A percentile compares a stretch with the other conserved stretches of the same genome.
phyloP scores from a whole-genome alignment of 768 basidiomycete genomes.

The Mycena crocata region DNA sequence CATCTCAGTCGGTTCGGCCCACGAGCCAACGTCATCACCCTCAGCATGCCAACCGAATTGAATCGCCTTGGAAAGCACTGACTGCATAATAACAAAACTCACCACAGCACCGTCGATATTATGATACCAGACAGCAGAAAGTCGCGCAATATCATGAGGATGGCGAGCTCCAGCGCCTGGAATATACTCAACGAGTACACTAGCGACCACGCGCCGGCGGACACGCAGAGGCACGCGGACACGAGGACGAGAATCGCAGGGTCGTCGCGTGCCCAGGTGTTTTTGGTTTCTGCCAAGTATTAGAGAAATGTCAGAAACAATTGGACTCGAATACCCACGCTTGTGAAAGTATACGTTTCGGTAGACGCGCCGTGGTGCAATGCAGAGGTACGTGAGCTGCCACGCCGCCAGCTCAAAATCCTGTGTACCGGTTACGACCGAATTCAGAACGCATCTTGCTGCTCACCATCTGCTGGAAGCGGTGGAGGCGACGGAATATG shows the following conservation, averaged over 20 bases:
- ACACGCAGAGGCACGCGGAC: constrained; percentile 78
- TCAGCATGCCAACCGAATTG: too few relatives aligned
- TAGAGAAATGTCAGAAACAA: background rate
- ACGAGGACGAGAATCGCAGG: constrained; percentile 94
- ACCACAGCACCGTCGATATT: constrained; percentile 85
- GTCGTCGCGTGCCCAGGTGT: constrained; percentile 98
- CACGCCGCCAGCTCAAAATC: constrained; percentile 97
- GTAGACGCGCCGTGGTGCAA: constrained; percentile 95
- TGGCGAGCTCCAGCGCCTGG: constrained; percentile 70
- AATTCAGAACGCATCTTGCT: background rate
- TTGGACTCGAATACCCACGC: constrained; percentile 64
- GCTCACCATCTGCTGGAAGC: constrained; percentile 89
- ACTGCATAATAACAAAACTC: too few relatives aligned
- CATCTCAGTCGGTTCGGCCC: too few relatives aligned
- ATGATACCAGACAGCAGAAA: constrained; percentile 85
- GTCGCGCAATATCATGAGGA: constrained; percentile 90
- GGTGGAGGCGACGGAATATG: constrained; percentile 82
- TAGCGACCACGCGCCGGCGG: constrained; percentile 87
- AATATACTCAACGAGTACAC: constrained; percentile 76
- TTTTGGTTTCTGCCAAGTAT: constrained; percentile 83
- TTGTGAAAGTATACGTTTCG: constrained; percentile 98
- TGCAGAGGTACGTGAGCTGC: constrained; percentile 94
- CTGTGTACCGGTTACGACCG: constrained; percentile 52
- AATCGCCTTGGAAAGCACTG: too few relatives aligned
- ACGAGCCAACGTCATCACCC: too few relatives aligned